Conservation (phyloP, 2,329 filamentous ascomycete species). For the Penicillium expansum region DNA sequence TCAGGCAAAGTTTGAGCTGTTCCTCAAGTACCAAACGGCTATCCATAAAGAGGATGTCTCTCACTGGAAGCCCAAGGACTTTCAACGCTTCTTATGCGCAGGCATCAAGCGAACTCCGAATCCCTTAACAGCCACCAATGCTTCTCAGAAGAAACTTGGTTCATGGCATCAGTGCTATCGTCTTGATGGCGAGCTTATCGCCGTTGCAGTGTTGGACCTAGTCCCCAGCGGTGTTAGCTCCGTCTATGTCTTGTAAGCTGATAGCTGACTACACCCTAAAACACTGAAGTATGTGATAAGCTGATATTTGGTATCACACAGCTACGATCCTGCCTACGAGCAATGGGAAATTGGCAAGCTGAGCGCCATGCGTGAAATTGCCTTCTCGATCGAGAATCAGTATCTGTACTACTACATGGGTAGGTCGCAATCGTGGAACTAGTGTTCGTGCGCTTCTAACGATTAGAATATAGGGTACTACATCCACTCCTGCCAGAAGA, state of each 20-base stretch:
- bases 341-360: slow-evolving; percentile 63
- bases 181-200: slow-evolving; percentile 49
- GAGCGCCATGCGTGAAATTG: slow-evolving; percentile 59
- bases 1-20: slow-evolving; percentile 48
- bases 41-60: slow-evolving; percentile 47
- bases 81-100: slow-evolving; percentile 49
- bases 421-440: slow-evolving; percentile 21
- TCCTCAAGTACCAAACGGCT: slow-evolving; percentile 47
- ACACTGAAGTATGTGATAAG: neutral
- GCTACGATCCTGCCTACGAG: slow-evolving; percentile 60
- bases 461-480: slow-evolving; percentile 52
- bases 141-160: slow-evolving; percentile 44
- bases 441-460: neutral
- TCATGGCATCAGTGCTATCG: slow-evolving; percentile 54
- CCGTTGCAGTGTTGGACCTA: slow-evolving; percentile 49
- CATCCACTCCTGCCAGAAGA: slow-evolving; percentile 57
- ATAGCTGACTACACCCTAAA: neutral
- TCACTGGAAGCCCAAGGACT: slow-evolving; percentile 45
- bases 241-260: slow-evolving; percentile 49
- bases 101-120: slow-evolving; percentile 43
- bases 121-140: slow-evolving; percentile 26
- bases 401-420: slow-evolving; percentile 67
- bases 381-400: slow-evolving; percentile 52
- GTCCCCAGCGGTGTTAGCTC: slow-evolving; percentile 49
- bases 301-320: slow-evolving; percentile 17